Evolutionary conservation across 2,329 filamentous ascomycete species (phyloP), one percentile per base, ranked within the genome.

Genomic region (Cladosporium cucumerinum): DNA sequence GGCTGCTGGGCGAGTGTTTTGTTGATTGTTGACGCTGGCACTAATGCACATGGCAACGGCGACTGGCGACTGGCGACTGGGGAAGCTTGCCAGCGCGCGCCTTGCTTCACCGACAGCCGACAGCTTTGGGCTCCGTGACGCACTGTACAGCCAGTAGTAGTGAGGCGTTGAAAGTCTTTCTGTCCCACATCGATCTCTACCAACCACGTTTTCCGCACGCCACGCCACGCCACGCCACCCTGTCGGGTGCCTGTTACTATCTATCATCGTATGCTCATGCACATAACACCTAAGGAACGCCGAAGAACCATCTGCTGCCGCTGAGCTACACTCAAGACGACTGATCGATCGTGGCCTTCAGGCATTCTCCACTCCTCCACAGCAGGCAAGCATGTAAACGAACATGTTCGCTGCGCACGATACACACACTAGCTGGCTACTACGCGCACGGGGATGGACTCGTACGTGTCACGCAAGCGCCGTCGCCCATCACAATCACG

Each of bases 391-490:
- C 51, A 54, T 32, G 39, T 12, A 28, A 32, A 11, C 8, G 51
- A 54, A n/a, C 18, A 54, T 54, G 51, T 30, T 11, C 51, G 25
- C 51, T 32, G 51, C n/a, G 26, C 14, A 54, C 26, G 7, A 54
- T 30, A 18, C 49, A 52, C 49, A 52, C 49, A 51, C 48, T 51
- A 39, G 16, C 6, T 6, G 5, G 34, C 18, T 43, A 21, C 39
- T 46, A n/a, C 23, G 25, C 23, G 48, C 48, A 52, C 49, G 49
- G 49, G 32, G 30, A 75, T 74, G 73, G 72, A 75, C 61, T 63
- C 68, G 28, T 73, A 71, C 51, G 65, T 70, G 11, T 74, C 69
- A 8, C 55, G 66, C 21, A 72, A 72, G 66, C 66, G 66, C 62
- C 68, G 59, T 46, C 59, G 55, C 67, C 69, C 61, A 71, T 51